A percentile compares a stretch with the other conserved stretches of the same genome.
Conservation (phyloP, 2,329 filamentous ascomycete species). For the Neonectria coccinea region DNA sequence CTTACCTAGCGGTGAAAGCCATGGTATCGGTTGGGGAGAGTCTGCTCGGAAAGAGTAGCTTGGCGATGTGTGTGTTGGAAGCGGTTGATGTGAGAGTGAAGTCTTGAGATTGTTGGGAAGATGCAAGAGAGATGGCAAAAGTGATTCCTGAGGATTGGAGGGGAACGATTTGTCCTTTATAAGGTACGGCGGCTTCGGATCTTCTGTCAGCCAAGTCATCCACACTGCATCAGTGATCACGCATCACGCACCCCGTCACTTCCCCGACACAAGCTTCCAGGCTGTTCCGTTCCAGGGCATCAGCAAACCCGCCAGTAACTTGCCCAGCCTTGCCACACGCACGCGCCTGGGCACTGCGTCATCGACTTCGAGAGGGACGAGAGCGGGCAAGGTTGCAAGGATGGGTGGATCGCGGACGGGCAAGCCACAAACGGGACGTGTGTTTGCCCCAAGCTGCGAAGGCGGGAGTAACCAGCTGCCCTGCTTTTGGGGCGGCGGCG, state of each 20-base stretch:
- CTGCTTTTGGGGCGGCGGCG: neutral
- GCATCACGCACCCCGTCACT: constrained; percentile 27
- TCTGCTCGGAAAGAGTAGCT: constrained; percentile 30
- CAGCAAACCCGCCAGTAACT: constrained; percentile 8
- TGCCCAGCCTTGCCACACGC: constrained; percentile 38
- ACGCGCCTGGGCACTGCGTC: constrained; percentile 47
- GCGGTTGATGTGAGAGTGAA: constrained; percentile 11
- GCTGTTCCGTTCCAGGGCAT: constrained; percentile 37
- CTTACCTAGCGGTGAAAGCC: constrained; percentile 71
- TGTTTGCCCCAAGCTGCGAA: neutral
- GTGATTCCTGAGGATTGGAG: constrained; percentile 13
- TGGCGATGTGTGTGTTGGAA: constrained; percentile 20
- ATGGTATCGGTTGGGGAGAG: constrained; percentile 55
- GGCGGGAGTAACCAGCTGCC: constrained; percentile 4
- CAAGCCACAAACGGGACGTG: constrained; percentile 5
- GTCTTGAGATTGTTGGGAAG: constrained; percentile 11
- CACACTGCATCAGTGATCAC: constrained; percentile 14
- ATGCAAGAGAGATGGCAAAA: constrained; percentile 11
- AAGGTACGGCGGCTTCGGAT: constrained; percentile 32
- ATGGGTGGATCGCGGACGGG: constrained; percentile 4
- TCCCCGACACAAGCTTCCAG: constrained; percentile 32
- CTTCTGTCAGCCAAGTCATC: constrained; percentile 34
- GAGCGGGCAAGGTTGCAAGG: neutral
- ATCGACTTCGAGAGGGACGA: constrained; percentile 44
- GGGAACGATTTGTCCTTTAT: constrained; percentile 42